These are phyloP conservation scores for Bigelowiella natans DNA, from an alignment of 78 protist species.

Conservation along the genomic window DNA sequence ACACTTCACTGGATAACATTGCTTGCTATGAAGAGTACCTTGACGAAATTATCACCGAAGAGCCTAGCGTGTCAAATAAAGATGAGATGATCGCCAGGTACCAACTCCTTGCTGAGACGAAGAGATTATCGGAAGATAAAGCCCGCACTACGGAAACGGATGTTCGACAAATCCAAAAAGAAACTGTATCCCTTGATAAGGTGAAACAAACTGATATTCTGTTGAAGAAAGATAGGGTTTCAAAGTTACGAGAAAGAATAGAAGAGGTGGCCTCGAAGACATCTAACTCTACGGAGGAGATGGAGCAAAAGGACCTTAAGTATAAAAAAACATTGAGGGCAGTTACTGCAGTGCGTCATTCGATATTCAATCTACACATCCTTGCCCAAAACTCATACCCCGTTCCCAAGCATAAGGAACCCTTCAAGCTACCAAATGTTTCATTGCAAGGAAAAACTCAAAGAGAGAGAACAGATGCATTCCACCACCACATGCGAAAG, in stretches of 20 bases:
- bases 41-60: too few relatives aligned
- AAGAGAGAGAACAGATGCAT: background rate
- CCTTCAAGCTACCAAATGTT: background rate
- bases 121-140: too few relatives aligned
- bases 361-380: background rate
- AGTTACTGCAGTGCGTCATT: background rate
- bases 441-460: background rate
- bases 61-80: too few relatives aligned
- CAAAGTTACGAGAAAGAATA: background rate
- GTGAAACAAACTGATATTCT: background rate
- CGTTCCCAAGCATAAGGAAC: background rate
- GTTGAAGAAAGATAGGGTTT: background rate
- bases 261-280: background rate
- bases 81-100: too few relatives aligned
- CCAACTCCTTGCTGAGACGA: too few relatives aligned
- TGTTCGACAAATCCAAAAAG: too few relatives aligned
- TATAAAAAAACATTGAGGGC: background rate
- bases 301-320: background rate
- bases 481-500: background rate
- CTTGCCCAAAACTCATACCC: background rate
- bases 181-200: too few relatives aligned
- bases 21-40: too few relatives aligned
- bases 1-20: too few relatives aligned
- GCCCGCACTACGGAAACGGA: too few relatives aligned
- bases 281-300: background rate